Conservation (phyloP, 805 yeast genomes). For the Cyberlindnera japonica region DNA sequence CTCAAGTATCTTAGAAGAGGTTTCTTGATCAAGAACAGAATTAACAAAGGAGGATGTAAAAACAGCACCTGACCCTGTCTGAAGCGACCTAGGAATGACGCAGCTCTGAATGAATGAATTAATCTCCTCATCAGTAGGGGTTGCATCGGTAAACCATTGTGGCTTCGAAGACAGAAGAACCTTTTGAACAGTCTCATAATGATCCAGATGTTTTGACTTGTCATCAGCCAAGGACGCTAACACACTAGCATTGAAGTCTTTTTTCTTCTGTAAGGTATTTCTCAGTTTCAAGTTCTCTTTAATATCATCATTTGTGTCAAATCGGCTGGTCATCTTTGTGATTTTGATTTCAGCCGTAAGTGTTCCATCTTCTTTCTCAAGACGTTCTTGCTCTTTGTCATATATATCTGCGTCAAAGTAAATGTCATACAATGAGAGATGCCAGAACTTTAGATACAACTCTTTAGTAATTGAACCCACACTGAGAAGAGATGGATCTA, state of each 20-base stretch:
- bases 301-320: conserved; percentile 8
- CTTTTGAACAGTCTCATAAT: conserved; percentile 30
- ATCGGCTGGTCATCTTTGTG: conserved; percentile 2
- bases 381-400: conserved; percentile 39
- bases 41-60: conserved; percentile 61
- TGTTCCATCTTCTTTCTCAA: conserved; percentile 34
- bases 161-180: conserved; percentile 29
- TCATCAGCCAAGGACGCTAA: conserved; percentile 12
- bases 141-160: conserved; percentile 38
- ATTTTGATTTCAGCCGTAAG: conserved; percentile 33
- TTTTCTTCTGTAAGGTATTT: conserved; percentile 3
- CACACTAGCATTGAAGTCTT: conserved; percentile 9
- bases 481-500: conserved; percentile 21
- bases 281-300: conserved; percentile 27
- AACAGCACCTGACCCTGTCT: conserved; percentile 80
- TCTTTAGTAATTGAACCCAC: conserved; percentile 33
- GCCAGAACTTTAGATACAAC: conserved; percentile 70
- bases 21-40: conserved; percentile 41
- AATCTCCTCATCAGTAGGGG: conserved; percentile 23
- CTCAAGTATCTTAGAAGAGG: conserved; percentile 39
- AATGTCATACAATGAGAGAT: conserved; percentile 65
- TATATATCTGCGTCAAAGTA: conserved; percentile 51
- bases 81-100: conserved; percentile 69
- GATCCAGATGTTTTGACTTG: conserved; percentile 37
- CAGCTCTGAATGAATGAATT: conserved; percentile 54